phyloP scores from a whole-genome alignment of 2,329 filamentous ascomycete species.

The Macroventuria anomochaeta region DNA sequence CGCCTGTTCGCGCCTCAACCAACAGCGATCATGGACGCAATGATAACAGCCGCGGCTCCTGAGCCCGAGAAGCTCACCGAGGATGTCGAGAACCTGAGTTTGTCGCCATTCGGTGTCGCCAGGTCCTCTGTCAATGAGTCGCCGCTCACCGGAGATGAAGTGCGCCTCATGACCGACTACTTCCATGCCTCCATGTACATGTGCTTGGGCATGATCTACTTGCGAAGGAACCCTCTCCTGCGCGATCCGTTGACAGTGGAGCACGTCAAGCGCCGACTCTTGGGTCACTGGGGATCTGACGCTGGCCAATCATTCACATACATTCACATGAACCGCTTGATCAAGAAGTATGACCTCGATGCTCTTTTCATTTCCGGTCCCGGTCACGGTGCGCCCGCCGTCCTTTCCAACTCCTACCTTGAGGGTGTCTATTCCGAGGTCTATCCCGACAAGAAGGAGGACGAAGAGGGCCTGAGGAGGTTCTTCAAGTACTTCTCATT shows the following conservation, averaged over 20 bases:
- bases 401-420: slow-evolving; percentile 77
- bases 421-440: slow-evolving; percentile 80
- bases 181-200: slow-evolving; percentile 78
- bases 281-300: slow-evolving; percentile 81
- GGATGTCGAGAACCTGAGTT: slow-evolving; percentile 39
- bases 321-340: slow-evolving; percentile 81
- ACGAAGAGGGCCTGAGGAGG: slow-evolving; percentile 70
- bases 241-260: slow-evolving; percentile 71
- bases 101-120: slow-evolving; percentile 69
- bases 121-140: slow-evolving; percentile 67
- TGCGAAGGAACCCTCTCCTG: slow-evolving; percentile 75
- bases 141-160: slow-evolving; percentile 69
- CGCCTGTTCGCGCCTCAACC: not conserved
- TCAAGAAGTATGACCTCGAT: slow-evolving; percentile 79
- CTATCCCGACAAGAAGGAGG: slow-evolving; percentile 75
- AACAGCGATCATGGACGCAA: slow-evolving; percentile 32
- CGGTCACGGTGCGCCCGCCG: slow-evolving; percentile 77
- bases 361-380: slow-evolving; percentile 77
- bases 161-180: slow-evolving; percentile 73
- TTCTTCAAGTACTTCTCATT: slow-evolving; percentile 88
- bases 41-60: slow-evolving; percentile 28
- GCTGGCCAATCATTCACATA: slow-evolving; percentile 83
- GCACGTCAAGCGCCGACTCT: slow-evolving; percentile 74
- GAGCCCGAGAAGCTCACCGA: slow-evolving; percentile 36
- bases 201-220: slow-evolving; percentile 80